Evolutionary conservation across 495 filamentous ascomycete genomes (phyloP).

Genomic region (Xylaria venustula): DNA sequence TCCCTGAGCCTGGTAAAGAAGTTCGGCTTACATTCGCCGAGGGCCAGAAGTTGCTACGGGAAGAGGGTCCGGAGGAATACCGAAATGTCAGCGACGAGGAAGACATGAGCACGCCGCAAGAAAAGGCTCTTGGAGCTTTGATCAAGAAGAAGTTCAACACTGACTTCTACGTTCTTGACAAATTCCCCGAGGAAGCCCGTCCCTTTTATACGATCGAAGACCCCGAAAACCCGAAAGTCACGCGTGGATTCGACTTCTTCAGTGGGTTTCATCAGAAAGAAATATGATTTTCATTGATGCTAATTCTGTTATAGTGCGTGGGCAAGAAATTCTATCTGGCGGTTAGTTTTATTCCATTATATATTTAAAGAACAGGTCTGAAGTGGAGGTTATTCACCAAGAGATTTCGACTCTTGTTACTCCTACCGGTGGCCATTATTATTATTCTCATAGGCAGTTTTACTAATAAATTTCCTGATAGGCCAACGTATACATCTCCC

Average conservation of each 20-base stretch:
- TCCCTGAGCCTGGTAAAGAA: slow-evolving; percentile 67
- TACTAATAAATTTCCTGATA: background rate
- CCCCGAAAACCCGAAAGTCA: slow-evolving; percentile 55
- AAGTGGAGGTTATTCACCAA: too few species aligned
- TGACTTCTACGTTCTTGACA: slow-evolving; percentile 90
- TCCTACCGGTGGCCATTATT: too few species aligned
- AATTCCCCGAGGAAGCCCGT: slow-evolving; percentile 80
- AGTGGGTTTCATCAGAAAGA: background rate
- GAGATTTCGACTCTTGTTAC: too few species aligned
- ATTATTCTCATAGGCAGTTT: too few species aligned
- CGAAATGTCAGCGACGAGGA: slow-evolving; percentile 69
- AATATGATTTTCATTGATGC: background rate
- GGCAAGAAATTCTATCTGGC: slow-evolving; percentile 85
- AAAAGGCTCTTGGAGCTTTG: slow-evolving; percentile 85
- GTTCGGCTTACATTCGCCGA: slow-evolving; percentile 83
- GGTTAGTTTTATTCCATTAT: slow-evolving; percentile 46
- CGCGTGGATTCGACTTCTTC: slow-evolving; percentile 89
- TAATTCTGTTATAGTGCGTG: slow-evolving; percentile 57
- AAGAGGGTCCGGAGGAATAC: slow-evolving; percentile 71
- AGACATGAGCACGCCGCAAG: slow-evolving; percentile 79
- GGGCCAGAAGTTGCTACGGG: slow-evolving; percentile 76
- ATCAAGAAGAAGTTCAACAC: slow-evolving; percentile 80
- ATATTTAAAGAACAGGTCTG: too few species aligned
- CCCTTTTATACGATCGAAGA: slow-evolving; percentile 88
- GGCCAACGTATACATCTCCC: slow-evolving; percentile 76